phyloP scores from a whole-genome alignment of 345 rosid genomes.

The Dipteronia dyeriana region DNA sequence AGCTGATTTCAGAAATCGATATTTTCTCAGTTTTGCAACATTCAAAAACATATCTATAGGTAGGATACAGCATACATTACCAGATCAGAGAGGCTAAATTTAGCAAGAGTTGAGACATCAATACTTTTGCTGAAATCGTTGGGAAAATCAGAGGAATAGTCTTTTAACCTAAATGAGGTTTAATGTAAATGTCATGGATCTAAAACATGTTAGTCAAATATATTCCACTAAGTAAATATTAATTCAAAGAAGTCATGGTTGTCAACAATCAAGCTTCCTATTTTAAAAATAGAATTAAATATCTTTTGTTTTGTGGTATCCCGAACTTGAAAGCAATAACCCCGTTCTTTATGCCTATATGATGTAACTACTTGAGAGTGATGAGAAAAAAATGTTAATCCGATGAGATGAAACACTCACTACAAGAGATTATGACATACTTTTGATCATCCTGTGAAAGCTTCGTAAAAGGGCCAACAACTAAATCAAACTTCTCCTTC shows the following conservation, averaged over 20 bases:
- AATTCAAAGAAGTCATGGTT: conserved; percentile 4
- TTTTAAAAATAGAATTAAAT: background rate
- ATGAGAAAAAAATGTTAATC: background rate
- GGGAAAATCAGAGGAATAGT: conserved; percentile 46
- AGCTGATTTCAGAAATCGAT: conserved; percentile 17
- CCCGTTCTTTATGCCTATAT: background rate
- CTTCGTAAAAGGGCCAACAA: conserved; percentile 75
- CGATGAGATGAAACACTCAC: conserved; percentile 1
- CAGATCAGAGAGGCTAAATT: conserved; percentile 63
- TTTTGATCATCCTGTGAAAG: conserved; percentile 62
- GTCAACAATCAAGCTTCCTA: background rate
- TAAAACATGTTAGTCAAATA: conserved; percentile 9
- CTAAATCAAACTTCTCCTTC: conserved; percentile 81
- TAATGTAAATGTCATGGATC: conserved; percentile 23
- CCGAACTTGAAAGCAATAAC: background rate
- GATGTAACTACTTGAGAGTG: background rate
- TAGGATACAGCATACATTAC: conserved; percentile 42
- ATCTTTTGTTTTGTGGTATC: background rate
- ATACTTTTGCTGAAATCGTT: conserved; percentile 49
- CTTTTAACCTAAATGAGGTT: conserved; percentile 52
- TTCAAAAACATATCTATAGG: conserved; percentile 1
- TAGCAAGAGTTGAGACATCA: conserved; percentile 44
- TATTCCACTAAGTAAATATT: conserved; percentile 1
- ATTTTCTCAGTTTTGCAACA: background rate
- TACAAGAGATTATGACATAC: conserved; percentile 44